Conservation (phyloP, 2,329 filamentous ascomycete species). For the Fonsecaea multimorphosa region DNA sequence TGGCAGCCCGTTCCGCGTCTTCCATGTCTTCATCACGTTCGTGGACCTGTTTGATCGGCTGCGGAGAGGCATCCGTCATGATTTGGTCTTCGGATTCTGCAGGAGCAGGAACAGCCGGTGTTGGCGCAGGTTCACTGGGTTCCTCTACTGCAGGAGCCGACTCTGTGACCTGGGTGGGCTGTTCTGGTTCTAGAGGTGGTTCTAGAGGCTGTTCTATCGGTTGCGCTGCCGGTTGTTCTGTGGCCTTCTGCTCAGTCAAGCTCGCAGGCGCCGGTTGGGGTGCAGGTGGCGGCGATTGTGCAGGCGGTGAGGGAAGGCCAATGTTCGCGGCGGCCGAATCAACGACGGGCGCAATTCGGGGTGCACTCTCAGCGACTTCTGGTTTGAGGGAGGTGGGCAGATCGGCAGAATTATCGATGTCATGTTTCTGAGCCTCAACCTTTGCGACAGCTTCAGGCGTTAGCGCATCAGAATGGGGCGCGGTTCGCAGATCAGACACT, state of each 20-base stretch:
- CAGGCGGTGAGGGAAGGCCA: constrained; percentile 34
- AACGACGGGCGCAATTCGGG: constrained; percentile 2
- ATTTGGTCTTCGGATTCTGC: constrained; percentile 50
- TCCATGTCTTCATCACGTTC: constrained; percentile 75
- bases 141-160: constrained; percentile 26
- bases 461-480: constrained; percentile 37
- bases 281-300: constrained; percentile 39
- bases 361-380: constrained; percentile 18
- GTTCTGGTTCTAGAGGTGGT: not conserved
- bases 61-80: constrained; percentile 62
- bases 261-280: constrained; percentile 45
- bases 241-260: constrained; percentile 17
- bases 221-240: constrained; percentile 10
- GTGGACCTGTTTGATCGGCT: constrained; percentile 68
- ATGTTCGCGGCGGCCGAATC: constrained; percentile 25
- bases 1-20: constrained; percentile 70
- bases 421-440: constrained; percentile 40
- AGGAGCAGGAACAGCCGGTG: constrained; percentile 31
- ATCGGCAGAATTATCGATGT: constrained; percentile 38
- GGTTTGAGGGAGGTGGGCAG: constrained; percentile 14
- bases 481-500: constrained; percentile 41
- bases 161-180: not conserved
- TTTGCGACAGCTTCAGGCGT: constrained; percentile 34
- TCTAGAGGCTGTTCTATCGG: not conserved
- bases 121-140: constrained; percentile 36